Percentiles rank a stretch among this genome's conserved stretches.
These are phyloP conservation scores for Eucalyptus curtisii DNA, from an alignment of 345 rosid genomes.

Conservation along the genomic window DNA sequence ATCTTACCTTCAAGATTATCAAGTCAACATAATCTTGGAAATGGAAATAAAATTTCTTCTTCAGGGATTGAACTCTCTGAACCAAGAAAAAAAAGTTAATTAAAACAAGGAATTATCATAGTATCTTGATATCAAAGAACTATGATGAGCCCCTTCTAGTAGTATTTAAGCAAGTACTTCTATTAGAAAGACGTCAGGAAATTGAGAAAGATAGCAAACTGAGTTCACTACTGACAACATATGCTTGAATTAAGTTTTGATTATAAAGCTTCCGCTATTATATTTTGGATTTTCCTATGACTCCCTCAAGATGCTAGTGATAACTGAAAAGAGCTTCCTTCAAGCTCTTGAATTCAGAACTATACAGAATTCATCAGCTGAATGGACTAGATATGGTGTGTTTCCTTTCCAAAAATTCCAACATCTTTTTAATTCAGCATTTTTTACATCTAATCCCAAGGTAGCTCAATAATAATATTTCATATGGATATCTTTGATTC, in stretches of 20 bases:
- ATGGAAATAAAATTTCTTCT: slow-evolving; percentile 91
- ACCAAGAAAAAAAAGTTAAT: slow-evolving; percentile 3
- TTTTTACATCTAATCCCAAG: background rate
- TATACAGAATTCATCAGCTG: background rate
- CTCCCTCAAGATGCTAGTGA: background rate
- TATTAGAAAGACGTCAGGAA: background rate
- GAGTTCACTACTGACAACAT: background rate
- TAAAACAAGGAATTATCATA: slow-evolving; percentile 1
- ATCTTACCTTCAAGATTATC: slow-evolving; percentile 81
- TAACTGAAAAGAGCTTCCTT: background rate
- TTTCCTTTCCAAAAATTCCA: background rate
- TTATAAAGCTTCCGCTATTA: background rate
- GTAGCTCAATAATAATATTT: background rate
- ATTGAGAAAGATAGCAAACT: background rate
- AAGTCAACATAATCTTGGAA: slow-evolving; percentile 92
- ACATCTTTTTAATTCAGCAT: background rate
- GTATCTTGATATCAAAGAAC: background rate
- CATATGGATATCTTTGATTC: background rate
- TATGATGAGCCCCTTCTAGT: background rate
- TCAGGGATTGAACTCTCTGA: slow-evolving; percentile 75
- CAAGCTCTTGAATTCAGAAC: background rate
- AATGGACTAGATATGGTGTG: background rate
- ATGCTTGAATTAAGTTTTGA: background rate
- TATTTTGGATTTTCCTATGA: background rate
- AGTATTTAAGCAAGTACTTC: background rate